Evolutionary conservation across 1,139 yeast genomes (phyloP), one percentile per base, ranked within the genome.

Genomic region (Suhomyces ambrosiae): DNA sequence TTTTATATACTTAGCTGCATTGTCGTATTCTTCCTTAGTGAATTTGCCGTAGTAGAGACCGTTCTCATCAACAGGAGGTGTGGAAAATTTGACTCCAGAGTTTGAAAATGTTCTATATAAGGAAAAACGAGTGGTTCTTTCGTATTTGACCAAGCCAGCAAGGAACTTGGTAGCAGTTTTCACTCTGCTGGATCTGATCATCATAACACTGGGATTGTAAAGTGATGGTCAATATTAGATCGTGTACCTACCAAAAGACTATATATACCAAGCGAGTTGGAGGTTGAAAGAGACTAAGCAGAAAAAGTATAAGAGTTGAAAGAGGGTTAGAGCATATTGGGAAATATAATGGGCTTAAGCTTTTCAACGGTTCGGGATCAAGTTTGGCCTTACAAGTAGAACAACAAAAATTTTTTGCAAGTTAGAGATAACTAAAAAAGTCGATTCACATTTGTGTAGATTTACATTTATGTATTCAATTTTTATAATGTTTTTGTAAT

Each of bases 1-100:
- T 30, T 59, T 54, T n/a, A 71, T 56, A 32, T 54, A 52, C 22
- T 56, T 50, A 9, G 68, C 58, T 2, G 76, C 77, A 28, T 60
- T 54, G 14, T 69, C 67, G 43, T 68, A 71, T 44, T 71, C 76
- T 42, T 65, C 56, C 41, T 66, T 54, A 26, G 74, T 64, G 52
- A 68, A 70, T 34, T 63, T 53, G 1, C 72, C 74, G 46, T 50
- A 60, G 45, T 57, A 56, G 26, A 58, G 50, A 1, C 61, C 62
- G 27, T 56, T 52, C 32, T 49, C 55, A 33, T 51, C 56, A 11
- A 54, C 45, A 11, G 56, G 47, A 13, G 58, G 52, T n/a, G 32
- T 27, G 5, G 35, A 14, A n/a, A 22, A 23, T 15, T 21, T 12
- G 19, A 7, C 5, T 3, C 8, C 8, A 5, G 35, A 17, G 14